Evolutionary conservation across 2,329 filamentous ascomycete genomes (phyloP), one percentile per base, ranked within the genome.

Genomic region (Phialophora tarda): DNA sequence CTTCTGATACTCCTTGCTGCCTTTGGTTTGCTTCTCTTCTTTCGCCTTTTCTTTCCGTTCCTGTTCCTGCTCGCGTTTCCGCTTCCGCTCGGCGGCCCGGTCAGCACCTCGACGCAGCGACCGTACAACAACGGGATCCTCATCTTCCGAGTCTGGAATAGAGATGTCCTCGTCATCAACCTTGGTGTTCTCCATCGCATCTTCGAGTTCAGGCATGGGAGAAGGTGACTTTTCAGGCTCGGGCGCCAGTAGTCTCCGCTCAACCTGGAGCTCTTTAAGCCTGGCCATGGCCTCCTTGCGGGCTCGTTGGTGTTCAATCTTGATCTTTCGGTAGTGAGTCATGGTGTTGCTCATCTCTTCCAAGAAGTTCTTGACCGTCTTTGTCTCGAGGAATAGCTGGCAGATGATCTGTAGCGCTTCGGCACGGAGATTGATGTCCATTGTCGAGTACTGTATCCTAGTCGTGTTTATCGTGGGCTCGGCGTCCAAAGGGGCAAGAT

Each of bases 321-420:
- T 97, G 76, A 96, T 91, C 78, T 99, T 99, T 58, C 95, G 89
- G 75, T 96, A 92, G 62, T 89, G 88, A 1, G 95, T 99, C 93
- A 98, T 97, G 62, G 92, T 91, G 75, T 94, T 91, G 70, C 91
- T 92, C 79, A 93, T 96, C 69, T 94, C 90, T 72, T 97, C 92
- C 83, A 99, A 90, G 76, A 96, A 96, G 17, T 88, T 89, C 61
- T 94, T 89, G 71, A 98, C 86, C 1, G 91, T 89, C 76, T 92
- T 93, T 0, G 95, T 97, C 74, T 93, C 90, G 63, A 93, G 85
- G 1, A 91, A 93, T 67, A 98, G 83, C 82, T 94, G 89, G 76
- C 92, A 92, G 63, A 97, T 86, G 41, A 96, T 90, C 75, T 97
- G 91, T 54, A 99, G 83, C 24, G 89, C 90, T 70, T 89, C 86